Conservation (phyloP, 2,329 filamentous ascomycete species). For the Beauveria caledonica region DNA sequence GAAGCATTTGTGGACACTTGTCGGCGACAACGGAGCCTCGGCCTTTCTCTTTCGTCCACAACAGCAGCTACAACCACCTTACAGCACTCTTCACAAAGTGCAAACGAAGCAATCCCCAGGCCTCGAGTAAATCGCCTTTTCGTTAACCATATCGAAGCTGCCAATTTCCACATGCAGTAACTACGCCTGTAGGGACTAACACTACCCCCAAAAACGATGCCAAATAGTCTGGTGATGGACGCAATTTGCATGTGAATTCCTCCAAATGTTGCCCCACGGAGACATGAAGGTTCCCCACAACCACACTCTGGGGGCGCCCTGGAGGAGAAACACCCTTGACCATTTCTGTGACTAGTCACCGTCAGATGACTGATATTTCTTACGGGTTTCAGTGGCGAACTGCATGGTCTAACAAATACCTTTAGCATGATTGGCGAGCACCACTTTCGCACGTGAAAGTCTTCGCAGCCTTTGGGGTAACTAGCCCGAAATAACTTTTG, state of each 20-base stretch:
- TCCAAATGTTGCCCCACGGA: not conserved
- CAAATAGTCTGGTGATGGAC: not conserved
- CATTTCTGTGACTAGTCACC: slow-evolving; percentile 1
- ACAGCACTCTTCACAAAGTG: not conserved
- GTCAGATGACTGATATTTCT: slow-evolving; percentile 7
- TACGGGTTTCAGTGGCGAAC: not conserved
- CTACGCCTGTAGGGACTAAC: not conserved
- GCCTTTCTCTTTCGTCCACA: not conserved
- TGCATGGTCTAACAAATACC: slow-evolving; percentile 1
- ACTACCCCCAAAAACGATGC: not conserved
- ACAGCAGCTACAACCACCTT: not conserved
- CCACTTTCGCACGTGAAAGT: slow-evolving; percentile 6
- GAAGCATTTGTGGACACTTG: not conserved
- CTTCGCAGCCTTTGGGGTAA: not conserved
- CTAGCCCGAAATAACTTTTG: not conserved
- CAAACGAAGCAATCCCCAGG: not conserved
- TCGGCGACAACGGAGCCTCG: slow-evolving; percentile 6
- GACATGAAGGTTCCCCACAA: not conserved
- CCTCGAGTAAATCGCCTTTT: not conserved
- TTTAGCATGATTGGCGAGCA: slow-evolving; percentile 4
- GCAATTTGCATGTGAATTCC: slow-evolving; percentile 5
- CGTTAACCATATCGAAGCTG: not conserved
- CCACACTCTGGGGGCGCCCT: not conserved
- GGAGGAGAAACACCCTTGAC: not conserved
- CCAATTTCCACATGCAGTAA: slow-evolving; percentile 6